Evolutionary conservation across 148 eudicot species (phyloP), one percentile per base, ranked within the genome.

Genomic region (Heliamphora exappendiculata): DNA sequence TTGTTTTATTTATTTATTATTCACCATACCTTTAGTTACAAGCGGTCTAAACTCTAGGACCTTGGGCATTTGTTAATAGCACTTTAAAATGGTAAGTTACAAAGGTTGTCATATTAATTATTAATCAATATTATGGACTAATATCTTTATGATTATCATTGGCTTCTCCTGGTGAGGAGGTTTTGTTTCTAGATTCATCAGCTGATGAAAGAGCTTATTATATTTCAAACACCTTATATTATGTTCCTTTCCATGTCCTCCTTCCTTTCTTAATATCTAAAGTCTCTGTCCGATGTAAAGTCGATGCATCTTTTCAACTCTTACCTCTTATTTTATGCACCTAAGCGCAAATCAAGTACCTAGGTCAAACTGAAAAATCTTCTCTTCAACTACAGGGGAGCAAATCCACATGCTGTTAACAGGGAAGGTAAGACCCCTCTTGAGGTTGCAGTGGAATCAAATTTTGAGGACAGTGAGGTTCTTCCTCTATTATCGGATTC

Each of bases 401-500:
- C 97, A 74, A 88, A 90, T 81, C 88, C 88, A 63, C 88, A 67
- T 67, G 90, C 90, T 75, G 74, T 85, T 51, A 79, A 88, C 51
- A 82, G 78, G 10, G 93, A 87, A 84, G 90, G 91, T 79, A 88
- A 85, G 84, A 84, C 84, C 53, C 83, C 93, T 11, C 78, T 87
- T 53, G 89, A 94, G 73, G 81, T 92, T 79, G 97, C 93, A 4
- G 74, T 84, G 76, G 93, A 87, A 49, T 80, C 85, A 16, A 89
- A 87, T 78, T 83, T 92, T 78, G 91, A 84, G 2, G 97, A 94
- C n/a, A 78, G 74, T 78, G 93, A 94, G 74, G 90, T 92, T 70
- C 86, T 92, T 79, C 81, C 88, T 64, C 55, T 87, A 41, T 81
- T 94, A 67, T 85, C 91, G 13, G 90, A 86, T 51, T 73, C 84